Conservation (phyloP, 768 basidiomycete genomes). For the Crucibulum laeve region DNA sequence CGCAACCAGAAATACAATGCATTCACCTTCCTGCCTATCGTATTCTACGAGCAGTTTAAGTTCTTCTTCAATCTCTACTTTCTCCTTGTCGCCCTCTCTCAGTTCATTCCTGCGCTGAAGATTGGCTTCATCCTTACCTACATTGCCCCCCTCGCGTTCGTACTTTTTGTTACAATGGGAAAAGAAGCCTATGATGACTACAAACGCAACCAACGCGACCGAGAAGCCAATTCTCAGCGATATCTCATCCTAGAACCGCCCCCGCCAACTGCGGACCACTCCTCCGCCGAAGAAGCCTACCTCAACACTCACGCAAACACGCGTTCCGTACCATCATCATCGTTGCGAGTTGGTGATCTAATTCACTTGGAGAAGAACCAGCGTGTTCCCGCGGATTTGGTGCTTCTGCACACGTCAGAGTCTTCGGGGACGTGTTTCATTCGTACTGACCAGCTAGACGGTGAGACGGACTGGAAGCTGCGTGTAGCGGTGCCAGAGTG, state of each 20-base stretch:
- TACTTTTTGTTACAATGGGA: conserved; percentile 92
- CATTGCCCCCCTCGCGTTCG: conserved; percentile 93
- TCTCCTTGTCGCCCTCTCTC: conserved; percentile 91
- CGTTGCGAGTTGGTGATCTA: conserved; percentile 87
- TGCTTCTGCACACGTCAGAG: conserved; percentile 86
- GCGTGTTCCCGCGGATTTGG: conserved; percentile 91
- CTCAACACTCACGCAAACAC: conserved; percentile 48
- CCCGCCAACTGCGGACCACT: conserved; percentile 21
- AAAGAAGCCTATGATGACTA: conserved; percentile 99
- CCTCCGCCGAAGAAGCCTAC: conserved; percentile 37
- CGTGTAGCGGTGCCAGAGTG: conserved; percentile 83
- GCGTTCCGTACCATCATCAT: conserved; percentile 82
- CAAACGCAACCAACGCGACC: conserved; percentile 86
- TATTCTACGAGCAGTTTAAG: conserved; percentile 99
- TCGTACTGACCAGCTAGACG: conserved; percentile 95
- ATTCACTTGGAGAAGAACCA: conserved; percentile 95
- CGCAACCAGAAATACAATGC: conserved; percentile 98
- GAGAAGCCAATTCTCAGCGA: conserved; percentile 91
- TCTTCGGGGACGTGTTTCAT: conserved; percentile 93
- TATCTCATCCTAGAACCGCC: conserved; percentile 78
- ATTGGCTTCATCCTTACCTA: conserved; percentile 97
- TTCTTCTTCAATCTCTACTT: conserved; percentile 99
- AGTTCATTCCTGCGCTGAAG: conserved; percentile 93
- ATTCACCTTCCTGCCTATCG: conserved; percentile 94
- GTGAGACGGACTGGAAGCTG: conserved; percentile 99